phyloP scores from a whole-genome alignment of 495 filamentous ascomycete genomes.

The Acidiella bohemica region DNA sequence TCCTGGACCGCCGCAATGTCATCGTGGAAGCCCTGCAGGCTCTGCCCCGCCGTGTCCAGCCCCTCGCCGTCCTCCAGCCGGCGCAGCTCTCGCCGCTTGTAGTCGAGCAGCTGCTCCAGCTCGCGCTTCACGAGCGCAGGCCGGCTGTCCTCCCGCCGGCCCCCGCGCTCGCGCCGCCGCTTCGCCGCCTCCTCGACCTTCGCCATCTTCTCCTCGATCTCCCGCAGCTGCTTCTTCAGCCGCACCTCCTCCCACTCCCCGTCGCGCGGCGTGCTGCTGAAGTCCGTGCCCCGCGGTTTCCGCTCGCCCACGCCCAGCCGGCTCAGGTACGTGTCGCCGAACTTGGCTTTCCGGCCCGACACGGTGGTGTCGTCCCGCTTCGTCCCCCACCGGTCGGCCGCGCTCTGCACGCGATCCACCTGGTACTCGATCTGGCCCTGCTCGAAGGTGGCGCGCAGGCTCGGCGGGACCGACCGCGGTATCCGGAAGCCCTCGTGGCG shows the following conservation, averaged over 20 bases:
- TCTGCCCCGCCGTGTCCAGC: slow-evolving; percentile 22
- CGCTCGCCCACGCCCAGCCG: slow-evolving; percentile 76
- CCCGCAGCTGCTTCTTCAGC: slow-evolving; percentile 76
- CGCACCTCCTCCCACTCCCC: slow-evolving; percentile 80
- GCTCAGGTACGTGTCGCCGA: slow-evolving; percentile 90
- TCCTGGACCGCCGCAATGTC: slow-evolving; percentile 33
- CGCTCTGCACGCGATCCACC: slow-evolving; percentile 49
- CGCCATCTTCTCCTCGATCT: slow-evolving; percentile 72
- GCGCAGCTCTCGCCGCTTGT: slow-evolving; percentile 53
- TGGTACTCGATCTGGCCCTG: slow-evolving; percentile 92
- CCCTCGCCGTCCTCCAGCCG: slow-evolving; percentile 33
- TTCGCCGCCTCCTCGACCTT: slow-evolving; percentile 54
- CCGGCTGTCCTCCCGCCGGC: slow-evolving; percentile 46
- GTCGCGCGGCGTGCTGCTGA: slow-evolving; percentile 56
- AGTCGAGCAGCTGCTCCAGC: slow-evolving; percentile 76
- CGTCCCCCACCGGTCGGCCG: slow-evolving; percentile 50
- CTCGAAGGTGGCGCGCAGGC: slow-evolving; percentile 80
- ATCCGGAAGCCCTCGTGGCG: slow-evolving; percentile 92
- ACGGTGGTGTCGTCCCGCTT: slow-evolving; percentile 56
- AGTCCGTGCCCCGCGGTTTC: slow-evolving; percentile 69
- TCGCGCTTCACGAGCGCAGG: slow-evolving; percentile 86
- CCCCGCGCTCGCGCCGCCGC: slow-evolving; percentile 36
- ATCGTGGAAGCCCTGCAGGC: slow-evolving; percentile 38
- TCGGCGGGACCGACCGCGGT: slow-evolving; percentile 82
- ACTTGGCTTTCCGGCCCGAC: slow-evolving; percentile 84